Evolutionary conservation across 169 alveolate genomes (phyloP), one percentile per base, ranked within the genome.

Genomic region (Plasmodium vivax): DNA sequence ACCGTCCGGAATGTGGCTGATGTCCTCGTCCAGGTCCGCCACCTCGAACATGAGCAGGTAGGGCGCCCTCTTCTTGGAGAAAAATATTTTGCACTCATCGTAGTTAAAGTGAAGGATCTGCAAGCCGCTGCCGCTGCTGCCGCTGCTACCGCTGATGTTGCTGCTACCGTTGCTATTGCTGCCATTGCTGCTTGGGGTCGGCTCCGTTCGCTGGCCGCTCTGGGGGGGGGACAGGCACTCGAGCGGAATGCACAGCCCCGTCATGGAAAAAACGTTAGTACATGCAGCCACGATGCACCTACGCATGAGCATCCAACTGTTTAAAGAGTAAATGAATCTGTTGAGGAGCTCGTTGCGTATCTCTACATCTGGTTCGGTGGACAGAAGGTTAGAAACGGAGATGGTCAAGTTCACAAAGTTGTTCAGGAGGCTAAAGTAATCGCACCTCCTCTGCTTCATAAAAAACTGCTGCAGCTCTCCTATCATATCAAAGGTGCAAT

Each of bases 11-110:
- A 95, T 95, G 23, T 62, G 79, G 38, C 94, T 92, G 34, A 96
- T 94, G 62, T 96, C 98, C 77, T 98, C 99, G 79, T 98, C 99
- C 68, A 98, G 92, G 90, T 98, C 98, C 19, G 98, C 98, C 84
- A 97, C 96, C 87, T 98, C 99, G 36, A 97, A 93, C 79, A 96
- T 96, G 62, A 98, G 93, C 72, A 98, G 94, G 84, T 97, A 98
- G 6, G 98, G 99, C 7, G 98, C 98, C 27, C 99, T 94, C 74
- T 96, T 97, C 73, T 96, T 96, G 19, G 98, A 96, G 45, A 96
- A 94, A 96, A 97, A 97, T 72, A 97, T 96, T 82, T 96, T 96
- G 54, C 97, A 93, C 80, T 98, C 99, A 62, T 93, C 96, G 54
- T 95, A 96, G 34, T 96, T 96, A 51, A 98, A 94, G 30, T 98